Evolutionary conservation across 805 yeast species (phyloP).

Genomic region (Teunomyces funiuensis): DNA sequence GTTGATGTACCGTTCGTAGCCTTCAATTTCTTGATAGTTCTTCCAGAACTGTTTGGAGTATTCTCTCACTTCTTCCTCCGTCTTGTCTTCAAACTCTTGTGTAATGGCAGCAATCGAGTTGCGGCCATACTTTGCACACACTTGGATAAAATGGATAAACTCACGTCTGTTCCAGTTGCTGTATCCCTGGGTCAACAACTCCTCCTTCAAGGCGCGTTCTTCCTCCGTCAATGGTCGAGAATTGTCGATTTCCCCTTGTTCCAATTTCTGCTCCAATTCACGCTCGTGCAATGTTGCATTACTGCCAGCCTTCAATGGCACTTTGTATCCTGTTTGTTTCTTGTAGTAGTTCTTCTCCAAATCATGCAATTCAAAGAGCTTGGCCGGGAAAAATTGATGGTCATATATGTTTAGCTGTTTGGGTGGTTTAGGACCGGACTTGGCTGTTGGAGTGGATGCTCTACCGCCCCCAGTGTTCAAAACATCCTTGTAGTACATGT

Average conservation of each 20-base stretch:
- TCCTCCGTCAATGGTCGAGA: conserved; percentile 83
- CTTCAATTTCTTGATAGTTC: conserved; percentile 76
- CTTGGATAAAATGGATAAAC: conserved; percentile 74
- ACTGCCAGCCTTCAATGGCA: conserved; percentile 61
- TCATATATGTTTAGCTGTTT: conserved; percentile 80
- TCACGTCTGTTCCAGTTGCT: conserved; percentile 85
- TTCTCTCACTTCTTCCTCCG: conserved; percentile 72
- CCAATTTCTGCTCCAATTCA: conserved; percentile 49
- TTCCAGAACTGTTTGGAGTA: conserved; percentile 84
- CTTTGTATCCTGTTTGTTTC: conserved; percentile 62
- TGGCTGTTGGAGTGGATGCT: conserved; percentile 25
- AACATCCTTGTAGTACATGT: conserved; percentile 81
- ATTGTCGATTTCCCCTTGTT: conserved; percentile 71
- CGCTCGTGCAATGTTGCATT: conserved; percentile 31
- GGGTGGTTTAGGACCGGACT: conserved; percentile 77
- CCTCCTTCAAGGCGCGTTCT: conserved; percentile 63
- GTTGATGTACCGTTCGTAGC: conserved; percentile 76
- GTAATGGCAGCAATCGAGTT: conserved; percentile 70
- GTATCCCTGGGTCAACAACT: conserved; percentile 65
- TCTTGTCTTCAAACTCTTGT: conserved; percentile 77
- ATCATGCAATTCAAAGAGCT: conserved; percentile 72
- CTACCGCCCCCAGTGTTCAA: conserved; percentile 67
- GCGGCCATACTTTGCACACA: conserved; percentile 79
- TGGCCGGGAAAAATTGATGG: conserved; percentile 87
- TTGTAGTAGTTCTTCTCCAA: conserved; percentile 77